These are phyloP conservation scores for Scutellaria galericulata DNA, from an alignment of 257 asterid genomes.

Conservation along the genomic window DNA sequence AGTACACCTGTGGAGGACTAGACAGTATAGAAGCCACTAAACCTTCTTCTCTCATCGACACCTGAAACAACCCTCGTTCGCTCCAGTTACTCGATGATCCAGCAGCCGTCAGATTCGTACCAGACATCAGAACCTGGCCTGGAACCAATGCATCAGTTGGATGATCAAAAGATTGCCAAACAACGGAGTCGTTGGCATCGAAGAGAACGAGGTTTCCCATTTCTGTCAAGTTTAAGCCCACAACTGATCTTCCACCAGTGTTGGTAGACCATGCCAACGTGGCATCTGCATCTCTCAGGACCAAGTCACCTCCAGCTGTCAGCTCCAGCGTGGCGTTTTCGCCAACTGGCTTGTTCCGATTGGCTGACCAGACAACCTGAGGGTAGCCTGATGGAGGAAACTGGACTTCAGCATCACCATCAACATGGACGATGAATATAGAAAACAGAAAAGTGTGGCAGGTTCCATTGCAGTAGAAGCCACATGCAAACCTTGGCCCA, in stretches of 20 bases:
- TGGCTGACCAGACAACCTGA: slow-evolving; percentile 61
- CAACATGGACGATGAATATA: slow-evolving; percentile 46
- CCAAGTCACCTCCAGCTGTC: slow-evolving; percentile 45
- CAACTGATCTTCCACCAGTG: slow-evolving; percentile 43
- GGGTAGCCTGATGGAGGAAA: slow-evolving; percentile 42
- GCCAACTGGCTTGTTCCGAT: slow-evolving; percentile 41
- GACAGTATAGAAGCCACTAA: slow-evolving; percentile 32
- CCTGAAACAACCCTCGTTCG: slow-evolving; percentile 32
- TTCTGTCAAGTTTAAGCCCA: slow-evolving; percentile 49
- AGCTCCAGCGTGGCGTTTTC: slow-evolving; percentile 49
- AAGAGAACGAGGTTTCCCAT: slow-evolving; percentile 48
- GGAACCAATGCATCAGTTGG: slow-evolving; percentile 50
- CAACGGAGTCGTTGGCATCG: slow-evolving; percentile 19
- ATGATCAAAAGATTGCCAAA: slow-evolving; percentile 59
- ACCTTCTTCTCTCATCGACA: slow-evolving; percentile 36
- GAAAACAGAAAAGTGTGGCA: slow-evolving; percentile 49
- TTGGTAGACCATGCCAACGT: slow-evolving; percentile 52
- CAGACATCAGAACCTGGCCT: slow-evolving; percentile 42
- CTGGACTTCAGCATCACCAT: slow-evolving; percentile 34
- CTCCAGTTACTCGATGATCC: slow-evolving; percentile 44
- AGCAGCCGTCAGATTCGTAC: slow-evolving; percentile 45
- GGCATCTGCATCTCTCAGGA: slow-evolving; percentile 44
- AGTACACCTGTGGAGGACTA: slow-evolving; percentile 47
- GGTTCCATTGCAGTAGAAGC: slow-evolving; percentile 49
- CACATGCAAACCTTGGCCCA: slow-evolving; percentile 50